Evolutionary conservation across 805 yeast species (phyloP).

Genomic region (Kodamaea fukazawae): DNA sequence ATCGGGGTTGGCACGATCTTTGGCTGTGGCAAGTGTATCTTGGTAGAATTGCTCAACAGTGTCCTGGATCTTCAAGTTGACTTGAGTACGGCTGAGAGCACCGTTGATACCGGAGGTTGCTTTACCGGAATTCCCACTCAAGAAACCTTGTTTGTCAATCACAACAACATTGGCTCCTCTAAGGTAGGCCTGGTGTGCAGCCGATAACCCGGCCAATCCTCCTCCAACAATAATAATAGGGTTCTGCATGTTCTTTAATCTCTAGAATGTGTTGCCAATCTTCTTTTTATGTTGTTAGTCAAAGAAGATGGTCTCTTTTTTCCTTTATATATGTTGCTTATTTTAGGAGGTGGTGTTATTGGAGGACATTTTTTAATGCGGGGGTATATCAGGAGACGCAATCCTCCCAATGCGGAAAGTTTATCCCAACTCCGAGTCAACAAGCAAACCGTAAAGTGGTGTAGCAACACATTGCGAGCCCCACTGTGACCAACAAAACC

Average conservation of each 20-base stretch:
- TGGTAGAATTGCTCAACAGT: conserved; percentile 55
- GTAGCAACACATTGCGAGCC: neutral
- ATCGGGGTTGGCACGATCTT: conserved; percentile 53
- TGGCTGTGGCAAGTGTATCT: conserved; percentile 69
- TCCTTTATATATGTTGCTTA: too few species aligned
- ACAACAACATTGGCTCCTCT: conserved; percentile 54
- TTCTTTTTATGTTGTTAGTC: too few species aligned
- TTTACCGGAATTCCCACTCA: conserved; percentile 65
- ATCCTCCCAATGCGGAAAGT: conserved; percentile 4
- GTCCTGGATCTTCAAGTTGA: conserved; percentile 48
- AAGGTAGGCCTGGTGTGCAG: conserved; percentile 55
- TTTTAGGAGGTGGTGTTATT: conserved; percentile 3
- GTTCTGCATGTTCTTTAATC: conserved; percentile 19
- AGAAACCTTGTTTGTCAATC: conserved; percentile 57
- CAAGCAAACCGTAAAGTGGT: too few species aligned
- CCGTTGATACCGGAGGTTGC: conserved; percentile 74
- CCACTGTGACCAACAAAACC: neutral
- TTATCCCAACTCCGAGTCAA: conserved; percentile 1
- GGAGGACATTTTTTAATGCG: neutral
- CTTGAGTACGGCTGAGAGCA: conserved; percentile 64
- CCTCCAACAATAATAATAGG: conserved; percentile 60
- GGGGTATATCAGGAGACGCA: conserved; percentile 6
- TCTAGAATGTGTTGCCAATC: too few species aligned
- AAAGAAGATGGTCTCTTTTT: too few species aligned
- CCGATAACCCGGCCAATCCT: conserved; percentile 62